phyloP scores from a whole-genome alignment of 2,329 filamentous ascomycete genomes.

The Fusarium euwallaceae region DNA sequence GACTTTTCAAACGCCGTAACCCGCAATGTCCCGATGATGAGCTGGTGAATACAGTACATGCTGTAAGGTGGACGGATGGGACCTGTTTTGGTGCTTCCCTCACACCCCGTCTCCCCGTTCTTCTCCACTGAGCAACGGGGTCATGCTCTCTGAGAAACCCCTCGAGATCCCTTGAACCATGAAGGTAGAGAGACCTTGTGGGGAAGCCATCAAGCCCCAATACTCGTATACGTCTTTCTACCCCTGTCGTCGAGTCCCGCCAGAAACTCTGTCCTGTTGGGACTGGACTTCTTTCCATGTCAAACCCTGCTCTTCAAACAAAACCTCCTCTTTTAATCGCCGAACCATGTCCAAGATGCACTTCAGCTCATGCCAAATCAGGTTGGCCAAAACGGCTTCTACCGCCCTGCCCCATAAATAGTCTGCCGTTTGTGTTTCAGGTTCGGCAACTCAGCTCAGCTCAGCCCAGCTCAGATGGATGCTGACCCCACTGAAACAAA shows the following conservation, averaged over 20 bases:
- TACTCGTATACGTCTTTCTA: constrained; percentile 4
- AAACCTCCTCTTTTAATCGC: constrained; percentile 28
- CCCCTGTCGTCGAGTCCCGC: constrained; percentile 19
- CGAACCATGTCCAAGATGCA: constrained; percentile 23
- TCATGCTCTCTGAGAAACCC: background rate
- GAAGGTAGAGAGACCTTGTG: background rate
- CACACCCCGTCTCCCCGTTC: constrained; percentile 3
- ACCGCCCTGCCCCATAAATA: constrained; percentile 40
- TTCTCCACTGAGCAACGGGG: background rate
- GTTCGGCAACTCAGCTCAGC: constrained; percentile 38
- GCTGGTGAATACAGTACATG: constrained; percentile 40
- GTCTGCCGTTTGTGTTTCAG: constrained; percentile 40
- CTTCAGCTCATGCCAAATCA: constrained; percentile 31
- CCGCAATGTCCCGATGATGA: constrained; percentile 38
- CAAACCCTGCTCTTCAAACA: constrained; percentile 36
- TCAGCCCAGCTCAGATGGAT: constrained; percentile 6
- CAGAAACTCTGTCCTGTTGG: background rate
- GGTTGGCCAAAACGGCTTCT: constrained; percentile 27
- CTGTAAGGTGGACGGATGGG: constrained; percentile 31
- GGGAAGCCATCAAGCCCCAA: background rate
- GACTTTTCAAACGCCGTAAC: constrained; percentile 44
- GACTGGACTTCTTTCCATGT: background rate
- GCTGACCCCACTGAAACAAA: constrained; percentile 41
- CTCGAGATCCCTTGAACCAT: background rate
- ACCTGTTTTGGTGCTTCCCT: constrained; percentile 8